A percentile compares a stretch with the other conserved stretches of the same genome.
phyloP scores from a whole-genome alignment of 2,329 filamentous ascomycete species.

The Arthrobotrys sinensis region DNA sequence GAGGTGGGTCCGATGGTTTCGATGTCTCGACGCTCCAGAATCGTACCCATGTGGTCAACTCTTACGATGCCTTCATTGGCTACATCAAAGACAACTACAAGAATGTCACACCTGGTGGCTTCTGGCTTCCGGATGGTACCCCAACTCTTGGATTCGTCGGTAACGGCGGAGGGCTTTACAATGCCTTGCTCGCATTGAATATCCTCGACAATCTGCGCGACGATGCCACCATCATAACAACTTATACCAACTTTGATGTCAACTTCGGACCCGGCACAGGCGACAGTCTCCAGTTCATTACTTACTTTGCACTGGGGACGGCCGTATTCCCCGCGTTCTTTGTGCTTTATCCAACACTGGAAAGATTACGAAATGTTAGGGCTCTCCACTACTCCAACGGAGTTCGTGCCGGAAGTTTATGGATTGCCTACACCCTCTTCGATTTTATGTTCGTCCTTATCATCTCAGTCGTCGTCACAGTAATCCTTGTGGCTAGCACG shows the following conservation, averaged over 20 bases:
- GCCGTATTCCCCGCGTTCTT: conserved; percentile 88
- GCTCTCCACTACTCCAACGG: conserved; percentile 93
- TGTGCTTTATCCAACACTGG: conserved; percentile 87
- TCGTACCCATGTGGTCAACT: conserved; percentile 74
- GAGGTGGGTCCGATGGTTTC: conserved; percentile 11
- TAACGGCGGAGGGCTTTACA: conserved; percentile 73
- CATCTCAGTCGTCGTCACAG: conserved; percentile 71
- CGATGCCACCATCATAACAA: conserved; percentile 78
- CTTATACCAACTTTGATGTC: conserved; percentile 81
- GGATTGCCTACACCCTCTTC: conserved; percentile 85
- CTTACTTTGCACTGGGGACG: conserved; percentile 86
- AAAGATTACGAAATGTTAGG: conserved; percentile 83
- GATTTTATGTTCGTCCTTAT: conserved; percentile 81
- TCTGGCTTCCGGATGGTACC: conserved; percentile 78
- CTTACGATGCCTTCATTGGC: conserved; percentile 77
- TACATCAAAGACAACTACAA: conserved; percentile 76
- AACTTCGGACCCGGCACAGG: conserved; percentile 78
- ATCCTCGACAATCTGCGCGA: conserved; percentile 77
- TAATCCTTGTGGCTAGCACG: conserved; percentile 75
- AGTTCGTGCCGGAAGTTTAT: conserved; percentile 84
- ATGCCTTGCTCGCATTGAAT: conserved; percentile 76
- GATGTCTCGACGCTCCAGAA: conserved; percentile 64
- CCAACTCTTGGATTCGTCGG: conserved; percentile 81
- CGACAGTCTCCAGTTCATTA: conserved; percentile 81
- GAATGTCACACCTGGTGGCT: conserved; percentile 82